Evolutionary conservation across 2,329 filamentous ascomycete genomes (phyloP).

Genomic region (Monosporascus sp.): DNA sequence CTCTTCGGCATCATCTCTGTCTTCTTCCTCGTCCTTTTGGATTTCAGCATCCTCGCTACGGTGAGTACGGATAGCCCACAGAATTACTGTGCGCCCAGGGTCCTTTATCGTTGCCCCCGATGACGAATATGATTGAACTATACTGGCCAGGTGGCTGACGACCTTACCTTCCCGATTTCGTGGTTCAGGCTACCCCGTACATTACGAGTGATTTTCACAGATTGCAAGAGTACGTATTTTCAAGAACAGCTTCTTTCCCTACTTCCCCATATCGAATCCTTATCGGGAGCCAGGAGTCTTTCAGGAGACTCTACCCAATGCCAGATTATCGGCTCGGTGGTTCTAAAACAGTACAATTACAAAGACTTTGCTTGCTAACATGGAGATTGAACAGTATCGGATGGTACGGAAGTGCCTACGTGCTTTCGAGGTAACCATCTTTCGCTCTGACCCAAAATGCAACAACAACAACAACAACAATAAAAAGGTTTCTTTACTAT

Average conservation of each 20-base stretch:
- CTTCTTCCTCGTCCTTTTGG: slow-evolving; percentile 41
- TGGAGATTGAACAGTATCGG: slow-evolving; percentile 29
- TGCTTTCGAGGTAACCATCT: slow-evolving; percentile 30
- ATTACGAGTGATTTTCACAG: slow-evolving; percentile 44
- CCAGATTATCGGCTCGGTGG: neutral
- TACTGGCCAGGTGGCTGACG: neutral
- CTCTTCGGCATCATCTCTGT: slow-evolving; percentile 29
- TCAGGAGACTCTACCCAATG: neutral
- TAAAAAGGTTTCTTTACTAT: too few relatives aligned
- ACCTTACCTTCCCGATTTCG: neutral
- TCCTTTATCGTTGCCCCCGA: neutral
- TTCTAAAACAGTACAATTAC: neutral
- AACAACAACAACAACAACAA: slow-evolving; percentile 16
- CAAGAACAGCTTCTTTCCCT: neutral
- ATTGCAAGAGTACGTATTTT: slow-evolving; percentile 29
- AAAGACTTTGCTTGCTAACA: neutral
- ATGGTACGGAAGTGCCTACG: slow-evolving; percentile 48
- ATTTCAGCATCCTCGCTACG: slow-evolving; percentile 44
- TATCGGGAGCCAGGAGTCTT: neutral
- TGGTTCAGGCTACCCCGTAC: slow-evolving; percentile 32
- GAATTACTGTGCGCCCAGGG: neutral
- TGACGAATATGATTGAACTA: neutral
- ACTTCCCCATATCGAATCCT: neutral
- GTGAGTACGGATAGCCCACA: slow-evolving; percentile 16
- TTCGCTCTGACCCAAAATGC: neutral